These are phyloP conservation scores for Lagerstroemia fauriei DNA, from an alignment of 441 rosid genomes.

Conservation along the genomic window DNA sequence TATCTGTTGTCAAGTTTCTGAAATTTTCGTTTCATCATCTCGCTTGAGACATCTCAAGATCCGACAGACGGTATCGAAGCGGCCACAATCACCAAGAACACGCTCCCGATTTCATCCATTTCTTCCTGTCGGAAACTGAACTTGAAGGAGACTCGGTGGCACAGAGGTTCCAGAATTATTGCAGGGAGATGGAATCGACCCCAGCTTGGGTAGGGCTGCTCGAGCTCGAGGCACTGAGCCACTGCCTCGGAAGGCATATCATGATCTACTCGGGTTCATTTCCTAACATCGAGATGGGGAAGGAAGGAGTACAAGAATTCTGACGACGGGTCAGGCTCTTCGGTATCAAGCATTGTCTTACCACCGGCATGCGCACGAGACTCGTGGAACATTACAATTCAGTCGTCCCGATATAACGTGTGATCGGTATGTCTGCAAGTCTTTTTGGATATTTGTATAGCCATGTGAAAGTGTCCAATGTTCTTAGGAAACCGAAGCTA, in stretches of 20 bases:
- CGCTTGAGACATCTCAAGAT: too few relatives aligned
- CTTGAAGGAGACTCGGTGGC: conserved; percentile 45
- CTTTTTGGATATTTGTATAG: too few relatives aligned
- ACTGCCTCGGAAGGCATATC: conserved; percentile 62
- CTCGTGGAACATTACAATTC: conserved; percentile 90
- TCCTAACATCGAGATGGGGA: conserved; percentile 94
- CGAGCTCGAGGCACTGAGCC: conserved; percentile 82
- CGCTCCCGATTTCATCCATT: conserved; percentile 52
- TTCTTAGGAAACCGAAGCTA: too few relatives aligned
- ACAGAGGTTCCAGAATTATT: conserved; percentile 74
- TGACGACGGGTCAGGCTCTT: conserved; percentile 32
- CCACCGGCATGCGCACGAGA: conserved; percentile 77
- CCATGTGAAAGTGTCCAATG: too few relatives aligned
- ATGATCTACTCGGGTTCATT: conserved; percentile 78
- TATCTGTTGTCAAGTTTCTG: too few relatives aligned
- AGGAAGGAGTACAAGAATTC: conserved; percentile 73
- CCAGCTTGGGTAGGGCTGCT: conserved; percentile 89
- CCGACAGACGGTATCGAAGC: too few relatives aligned
- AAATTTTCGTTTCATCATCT: too few relatives aligned
- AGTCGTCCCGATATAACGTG: conserved; percentile 42
- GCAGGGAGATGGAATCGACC: conserved; percentile 76
- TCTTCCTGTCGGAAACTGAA: conserved; percentile 63
- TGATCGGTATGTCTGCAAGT: conserved; percentile 16
- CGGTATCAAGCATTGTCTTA: conserved; percentile 50
- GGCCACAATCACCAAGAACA: conserved; percentile 17